phyloP scores from a whole-genome alignment of 1,284 basidiomycete genomes.

The Cerioporus squamosus region DNA sequence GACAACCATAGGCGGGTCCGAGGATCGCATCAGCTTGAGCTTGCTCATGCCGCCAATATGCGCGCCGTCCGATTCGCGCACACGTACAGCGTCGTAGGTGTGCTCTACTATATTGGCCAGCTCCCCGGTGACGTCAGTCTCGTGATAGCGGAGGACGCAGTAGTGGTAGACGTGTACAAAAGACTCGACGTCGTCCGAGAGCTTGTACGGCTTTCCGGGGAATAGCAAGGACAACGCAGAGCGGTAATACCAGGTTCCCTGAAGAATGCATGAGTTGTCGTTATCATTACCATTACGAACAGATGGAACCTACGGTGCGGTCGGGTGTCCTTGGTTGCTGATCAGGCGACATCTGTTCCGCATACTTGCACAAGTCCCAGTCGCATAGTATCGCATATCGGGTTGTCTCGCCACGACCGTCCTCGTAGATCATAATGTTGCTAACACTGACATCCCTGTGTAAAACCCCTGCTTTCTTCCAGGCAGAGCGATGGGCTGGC shows the following conservation, averaged over 20 bases:
- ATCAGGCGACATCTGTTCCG: neutral
- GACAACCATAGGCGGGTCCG: too few relatives aligned
- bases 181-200: conserved; percentile 21
- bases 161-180: conserved; percentile 15
- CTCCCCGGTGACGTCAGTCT: neutral
- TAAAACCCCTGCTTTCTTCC: conserved; percentile 13
- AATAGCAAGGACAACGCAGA: conserved; percentile 12
- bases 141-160: conserved; percentile 3
- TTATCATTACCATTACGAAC: too few relatives aligned
- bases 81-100: too few relatives aligned
- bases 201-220: conserved; percentile 13
- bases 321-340: neutral
- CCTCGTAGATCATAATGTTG: conserved; percentile 16
- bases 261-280: neutral
- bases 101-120: too few relatives aligned
- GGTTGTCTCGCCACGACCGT: neutral
- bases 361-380: conserved; percentile 20
- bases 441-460: conserved; percentile 21
- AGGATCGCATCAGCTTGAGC: too few relatives aligned
- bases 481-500: conserved; percentile 16
- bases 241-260: conserved; percentile 23
- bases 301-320: neutral
- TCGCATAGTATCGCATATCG: conserved; percentile 6
- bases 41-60: too few relatives aligned
- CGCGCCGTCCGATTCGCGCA: too few relatives aligned